A percentile compares a stretch with the other conserved stretches of the same genome.
These are phyloP conservation scores for Heterobasidion annosum DNA, from an alignment of 1,284 basidiomycete species.

Conservation along the genomic window DNA sequence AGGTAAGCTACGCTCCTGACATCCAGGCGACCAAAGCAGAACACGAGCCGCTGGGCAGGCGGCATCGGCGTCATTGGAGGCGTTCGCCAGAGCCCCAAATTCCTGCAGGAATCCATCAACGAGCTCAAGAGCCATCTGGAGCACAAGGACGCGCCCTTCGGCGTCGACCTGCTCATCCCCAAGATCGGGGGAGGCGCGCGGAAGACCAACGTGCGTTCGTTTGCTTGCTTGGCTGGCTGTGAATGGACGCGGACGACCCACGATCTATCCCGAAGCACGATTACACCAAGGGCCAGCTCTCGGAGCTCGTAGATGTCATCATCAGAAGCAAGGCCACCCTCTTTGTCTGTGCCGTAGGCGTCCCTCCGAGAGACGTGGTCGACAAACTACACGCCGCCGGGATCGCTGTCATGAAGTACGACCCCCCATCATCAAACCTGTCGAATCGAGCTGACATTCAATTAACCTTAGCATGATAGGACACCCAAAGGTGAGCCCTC, in stretches of 20 bases:
- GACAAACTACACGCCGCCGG: conserved; percentile 74
- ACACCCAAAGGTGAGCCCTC: conserved; percentile 58
- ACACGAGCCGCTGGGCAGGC: conserved; percentile 22
- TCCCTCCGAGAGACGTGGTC: conserved; percentile 77
- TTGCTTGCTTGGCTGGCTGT: not conserved
- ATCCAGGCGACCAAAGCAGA: not conserved
- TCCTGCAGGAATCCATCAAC: conserved; percentile 51
- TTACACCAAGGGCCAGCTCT: conserved; percentile 70
- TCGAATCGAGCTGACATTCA: not conserved
- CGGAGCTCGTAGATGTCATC: conserved; percentile 72
- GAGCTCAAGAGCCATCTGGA: conserved; percentile 65
- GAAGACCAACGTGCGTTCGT: conserved; percentile 63
- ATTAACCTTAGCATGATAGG: conserved; percentile 65
- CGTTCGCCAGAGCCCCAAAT: conserved; percentile 59
- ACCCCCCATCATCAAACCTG: conserved; percentile 4
- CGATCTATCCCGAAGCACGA: conserved; percentile 38
- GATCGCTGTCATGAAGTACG: conserved; percentile 80
- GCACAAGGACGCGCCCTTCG: conserved; percentile 73
- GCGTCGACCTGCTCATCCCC: conserved; percentile 74
- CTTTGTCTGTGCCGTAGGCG: conserved; percentile 81
- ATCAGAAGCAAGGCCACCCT: conserved; percentile 68
- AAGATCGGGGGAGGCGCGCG: conserved; percentile 72
- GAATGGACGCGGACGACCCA: conserved; percentile 1
- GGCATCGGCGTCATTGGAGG: conserved; percentile 85
- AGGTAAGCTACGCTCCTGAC: conserved; percentile 25